Conservation (phyloP, 441 rosid genomes). For the Melastoma candidum region DNA sequence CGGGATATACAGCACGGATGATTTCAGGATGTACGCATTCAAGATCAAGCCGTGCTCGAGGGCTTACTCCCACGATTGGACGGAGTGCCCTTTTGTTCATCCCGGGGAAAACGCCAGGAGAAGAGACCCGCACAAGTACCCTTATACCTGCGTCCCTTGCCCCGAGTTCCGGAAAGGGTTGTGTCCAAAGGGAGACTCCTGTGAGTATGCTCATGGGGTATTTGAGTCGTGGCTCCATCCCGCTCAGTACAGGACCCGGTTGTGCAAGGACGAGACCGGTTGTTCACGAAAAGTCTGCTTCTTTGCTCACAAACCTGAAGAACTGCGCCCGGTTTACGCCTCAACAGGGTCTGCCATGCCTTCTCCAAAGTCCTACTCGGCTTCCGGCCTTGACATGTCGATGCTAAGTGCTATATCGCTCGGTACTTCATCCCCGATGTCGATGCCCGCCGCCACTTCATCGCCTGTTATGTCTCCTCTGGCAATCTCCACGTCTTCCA, state of each 20-base stretch:
- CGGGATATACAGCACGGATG: constrained; percentile 77
- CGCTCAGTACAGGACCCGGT: constrained; percentile 86
- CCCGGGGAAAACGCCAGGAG: constrained; percentile 97
- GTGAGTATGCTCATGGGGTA: constrained; percentile 93
- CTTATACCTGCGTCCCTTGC: constrained; percentile 92
- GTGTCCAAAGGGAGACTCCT: constrained; percentile 71
- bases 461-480: constrained; percentile 53
- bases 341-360: constrained; percentile 90
- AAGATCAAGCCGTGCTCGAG: constrained; percentile 96
- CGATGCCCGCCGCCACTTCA: constrained; percentile 29
- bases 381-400: constrained; percentile 42
- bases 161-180: constrained; percentile 92
- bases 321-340: constrained; percentile 78
- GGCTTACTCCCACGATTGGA: constrained; percentile 97
- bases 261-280: constrained; percentile 90
- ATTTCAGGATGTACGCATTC: constrained; percentile 83
- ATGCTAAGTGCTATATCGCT: constrained; percentile 43
- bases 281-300: constrained; percentile 84
- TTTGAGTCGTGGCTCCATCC: constrained; percentile 98
- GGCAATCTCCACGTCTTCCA: constrained; percentile 63
- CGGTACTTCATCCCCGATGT: constrained; percentile 36
- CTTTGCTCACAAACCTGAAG: constrained; percentile 84
- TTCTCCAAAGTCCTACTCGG: constrained; percentile 57
- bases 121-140: constrained; percentile 87
- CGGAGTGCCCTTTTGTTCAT: constrained; percentile 94